These are phyloP conservation scores for Trypanosoma rangeli DNA, from an alignment of 208 protist species.

Conservation along the genomic window DNA sequence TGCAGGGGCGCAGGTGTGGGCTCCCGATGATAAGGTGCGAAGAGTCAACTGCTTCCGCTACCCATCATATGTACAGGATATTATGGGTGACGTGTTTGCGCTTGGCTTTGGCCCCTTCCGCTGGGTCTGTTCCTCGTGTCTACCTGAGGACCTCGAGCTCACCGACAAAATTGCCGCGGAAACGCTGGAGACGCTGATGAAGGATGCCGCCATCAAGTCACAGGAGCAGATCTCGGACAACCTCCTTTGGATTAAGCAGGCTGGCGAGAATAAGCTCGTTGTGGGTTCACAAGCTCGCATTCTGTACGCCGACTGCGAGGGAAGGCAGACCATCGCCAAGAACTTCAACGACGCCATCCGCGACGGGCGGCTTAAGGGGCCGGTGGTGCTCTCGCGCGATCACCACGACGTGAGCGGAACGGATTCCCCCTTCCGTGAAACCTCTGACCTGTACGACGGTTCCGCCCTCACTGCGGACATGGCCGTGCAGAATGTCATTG, in stretches of 20 bases:
- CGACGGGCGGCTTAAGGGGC: slow-evolving; percentile 48
- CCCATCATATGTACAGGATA: slow-evolving; percentile 89
- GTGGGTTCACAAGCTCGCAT: slow-evolving; percentile 91
- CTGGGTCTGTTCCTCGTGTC: slow-evolving; percentile 75
- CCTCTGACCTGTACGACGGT: slow-evolving; percentile 83
- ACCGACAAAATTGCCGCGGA: slow-evolving; percentile 81
- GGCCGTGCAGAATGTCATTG: slow-evolving; percentile 76
- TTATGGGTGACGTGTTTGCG: slow-evolving; percentile 90
- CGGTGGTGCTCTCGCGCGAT: slow-evolving; percentile 66
- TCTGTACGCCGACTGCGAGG: slow-evolving; percentile 71
- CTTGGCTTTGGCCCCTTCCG: slow-evolving; percentile 90
- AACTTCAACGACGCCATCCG: slow-evolving; percentile 79
- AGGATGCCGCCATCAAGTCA: slow-evolving; percentile 22
- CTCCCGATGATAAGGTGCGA: slow-evolving; percentile 33
- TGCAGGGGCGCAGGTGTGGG: slow-evolving; percentile 64
- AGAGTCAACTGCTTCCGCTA: slow-evolving; percentile 61
- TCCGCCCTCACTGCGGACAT: slow-evolving; percentile 83
- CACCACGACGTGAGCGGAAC: slow-evolving; percentile 90
- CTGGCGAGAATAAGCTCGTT: slow-evolving; percentile 71
- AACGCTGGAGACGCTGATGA: slow-evolving; percentile 44
- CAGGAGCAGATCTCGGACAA: slow-evolving; percentile 69
- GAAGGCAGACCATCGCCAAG: slow-evolving; percentile 62
- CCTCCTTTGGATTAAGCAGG: slow-evolving; percentile 77
- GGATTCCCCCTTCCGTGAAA: slow-evolving; percentile 86
- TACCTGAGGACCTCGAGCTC: slow-evolving; percentile 45